Evolutionary conservation across 345 rosid species (phyloP).

Genomic region (Populus davidiana): DNA sequence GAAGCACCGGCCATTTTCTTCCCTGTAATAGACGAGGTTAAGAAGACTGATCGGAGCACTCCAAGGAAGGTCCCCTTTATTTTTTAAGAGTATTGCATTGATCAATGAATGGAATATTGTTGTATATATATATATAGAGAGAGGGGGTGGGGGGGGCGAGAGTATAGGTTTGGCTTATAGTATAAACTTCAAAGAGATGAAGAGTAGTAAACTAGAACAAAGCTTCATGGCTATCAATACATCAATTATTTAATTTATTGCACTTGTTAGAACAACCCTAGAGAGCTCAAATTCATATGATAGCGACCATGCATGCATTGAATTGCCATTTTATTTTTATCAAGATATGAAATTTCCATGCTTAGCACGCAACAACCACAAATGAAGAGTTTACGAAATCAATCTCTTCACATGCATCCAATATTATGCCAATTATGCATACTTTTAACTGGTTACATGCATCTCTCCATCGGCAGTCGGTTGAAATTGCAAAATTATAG

Average conservation of each 20-base stretch:
- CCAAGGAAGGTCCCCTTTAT: background rate
- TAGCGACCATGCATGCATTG: background rate
- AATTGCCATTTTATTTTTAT: background rate
- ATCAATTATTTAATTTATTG: background rate
- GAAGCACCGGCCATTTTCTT: slow-evolving; percentile 27
- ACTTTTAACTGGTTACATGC: background rate
- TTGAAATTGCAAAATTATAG: background rate
- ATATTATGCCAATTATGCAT: background rate
- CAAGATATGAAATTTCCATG: background rate
- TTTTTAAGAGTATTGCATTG: background rate
- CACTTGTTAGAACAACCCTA: slow-evolving; percentile 62
- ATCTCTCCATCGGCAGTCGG: background rate
- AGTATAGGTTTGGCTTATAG: too few relatives aligned
- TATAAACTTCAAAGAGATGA: too few relatives aligned
- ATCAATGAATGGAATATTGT: background rate
- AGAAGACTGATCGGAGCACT: background rate
- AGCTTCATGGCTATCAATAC: background rate
- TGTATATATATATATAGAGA: too few relatives aligned
- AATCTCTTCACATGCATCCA: background rate
- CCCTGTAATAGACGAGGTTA: background rate
- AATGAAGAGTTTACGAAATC: background rate
- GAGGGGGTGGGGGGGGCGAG: too few relatives aligned
- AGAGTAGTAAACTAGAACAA: too few relatives aligned
- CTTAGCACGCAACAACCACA: background rate
- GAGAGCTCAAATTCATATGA: slow-evolving; percentile 27